Conservation (phyloP, 371 early-diverging fungal species). For the Mortierella sp. region DNA sequence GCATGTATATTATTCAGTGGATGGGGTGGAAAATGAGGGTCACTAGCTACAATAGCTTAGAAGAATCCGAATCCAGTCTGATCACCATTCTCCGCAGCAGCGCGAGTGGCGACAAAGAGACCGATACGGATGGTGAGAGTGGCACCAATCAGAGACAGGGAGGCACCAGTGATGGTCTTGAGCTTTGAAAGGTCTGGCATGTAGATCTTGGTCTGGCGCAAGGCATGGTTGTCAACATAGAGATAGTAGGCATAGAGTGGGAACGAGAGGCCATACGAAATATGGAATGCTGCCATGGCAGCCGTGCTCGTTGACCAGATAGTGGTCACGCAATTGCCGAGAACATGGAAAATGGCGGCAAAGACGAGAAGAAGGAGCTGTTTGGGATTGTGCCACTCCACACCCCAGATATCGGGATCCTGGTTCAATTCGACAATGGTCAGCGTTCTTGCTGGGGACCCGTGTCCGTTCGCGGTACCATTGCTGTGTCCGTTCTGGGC, state of each 20-base stretch:
- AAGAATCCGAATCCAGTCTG: too few relatives aligned
- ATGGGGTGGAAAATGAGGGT: too few relatives aligned
- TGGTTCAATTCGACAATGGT: constrained; percentile 26
- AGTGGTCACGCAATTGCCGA: constrained; percentile 47
- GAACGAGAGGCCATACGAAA: constrained; percentile 43
- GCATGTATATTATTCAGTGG: too few relatives aligned
- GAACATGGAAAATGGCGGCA: constrained; percentile 29
- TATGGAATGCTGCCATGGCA: constrained; percentile 44
- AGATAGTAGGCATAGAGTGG: constrained; percentile 50
- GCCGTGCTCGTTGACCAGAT: constrained; percentile 23
- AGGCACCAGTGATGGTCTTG: constrained; percentile 18
- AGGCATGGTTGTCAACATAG: constrained; percentile 48
- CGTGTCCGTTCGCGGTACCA: too few relatives aligned
- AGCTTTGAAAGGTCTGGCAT: constrained; percentile 24
- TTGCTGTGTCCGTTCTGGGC: background rate
- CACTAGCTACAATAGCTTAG: too few relatives aligned
- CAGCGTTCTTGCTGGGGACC: too few relatives aligned
- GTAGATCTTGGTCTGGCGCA: constrained; percentile 48
- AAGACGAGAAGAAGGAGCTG: constrained; percentile 41
- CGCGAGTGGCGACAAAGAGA: constrained; percentile 22
- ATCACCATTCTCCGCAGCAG: background rate
- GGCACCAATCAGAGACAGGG: constrained; percentile 24
- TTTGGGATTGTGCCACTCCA: constrained; percentile 42
- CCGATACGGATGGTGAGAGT: constrained; percentile 30
- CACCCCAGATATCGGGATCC: constrained; percentile 34